Base-by-base conservation (phyloP, 2,329 filamentous ascomycete species). In the Venturiaceae sp. region DNA sequence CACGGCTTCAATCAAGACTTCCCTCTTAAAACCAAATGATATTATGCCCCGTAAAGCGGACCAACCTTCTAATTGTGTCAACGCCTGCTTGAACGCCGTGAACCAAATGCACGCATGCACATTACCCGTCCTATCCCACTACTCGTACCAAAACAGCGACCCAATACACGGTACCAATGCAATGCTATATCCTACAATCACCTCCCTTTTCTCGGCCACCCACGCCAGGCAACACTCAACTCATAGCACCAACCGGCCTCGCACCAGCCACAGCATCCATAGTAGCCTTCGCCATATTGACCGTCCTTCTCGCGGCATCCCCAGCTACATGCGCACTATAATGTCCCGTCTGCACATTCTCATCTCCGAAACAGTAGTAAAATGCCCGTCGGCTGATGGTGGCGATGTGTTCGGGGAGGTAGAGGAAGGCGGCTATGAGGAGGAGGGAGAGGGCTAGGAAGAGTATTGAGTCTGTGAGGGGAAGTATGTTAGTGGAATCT, bases 361-460 rank as follows among this genome's bases (percentile, higher is more conserved):
- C 44, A 36, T 96, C 91, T 65, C 94, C 94, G 63, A 86, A 86
- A 72, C 90, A 89, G 79, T 99, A 99, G 79, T 96, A 99, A 83
- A 90, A 95, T 57, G 90, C 86, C 69, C 92, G 88, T 69, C 85
- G 84, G 68, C 86, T 83, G 66, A 99, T 86, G 70, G 90, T 87
- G 67, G 83, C 80, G 67, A 97, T 77, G 76, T 97, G 92, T 68
- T 95, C 87, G 11, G 94, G 94, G 19, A 99, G 88, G 79, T 99
- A 99, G 63, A 97, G 84, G 63, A 89, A 87, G 57, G 86, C 85
- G 65, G 91, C 94, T 69, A 95, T 91, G 67, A 89, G 81, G 67
- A 94, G 85, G 75, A 97, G 86, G 68, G 87, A 86, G 73, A 90
- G 80, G 70, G 96, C 86, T 66, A 96, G 86, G 79, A 99, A 94